These are phyloP conservation scores for Aegilops longissima DNA, from an alignment of 176 grass and related monocot genomes.

Conservation along the genomic window DNA sequence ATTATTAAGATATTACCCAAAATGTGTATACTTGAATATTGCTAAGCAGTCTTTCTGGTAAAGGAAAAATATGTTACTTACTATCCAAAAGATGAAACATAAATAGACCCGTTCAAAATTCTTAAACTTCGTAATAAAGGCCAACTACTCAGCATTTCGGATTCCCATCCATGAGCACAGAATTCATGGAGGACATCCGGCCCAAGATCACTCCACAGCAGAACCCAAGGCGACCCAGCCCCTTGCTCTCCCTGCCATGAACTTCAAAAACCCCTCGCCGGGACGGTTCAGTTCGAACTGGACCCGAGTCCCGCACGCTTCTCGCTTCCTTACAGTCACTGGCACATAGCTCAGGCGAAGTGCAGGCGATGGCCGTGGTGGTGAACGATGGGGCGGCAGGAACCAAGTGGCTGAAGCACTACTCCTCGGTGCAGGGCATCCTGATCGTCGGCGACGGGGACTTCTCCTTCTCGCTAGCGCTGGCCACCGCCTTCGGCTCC, in stretches of 20 bases:
- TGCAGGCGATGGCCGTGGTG: neutral
- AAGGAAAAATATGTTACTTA: too few species aligned
- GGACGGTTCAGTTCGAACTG: neutral
- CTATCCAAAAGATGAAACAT: too few species aligned
- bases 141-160: neutral
- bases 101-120: neutral
- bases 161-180: neutral
- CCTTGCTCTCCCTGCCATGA: neutral
- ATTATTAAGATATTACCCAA: too few species aligned
- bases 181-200: neutral
- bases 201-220: neutral
- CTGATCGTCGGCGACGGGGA: slow-evolving; percentile 56
- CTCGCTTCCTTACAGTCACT: neutral
- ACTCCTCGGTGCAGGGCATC: slow-evolving; percentile 48
- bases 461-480: slow-evolving; percentile 63
- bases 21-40: too few species aligned
- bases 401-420: slow-evolving; percentile 9
- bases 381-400: neutral
- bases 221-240: slow-evolving; percentile 1
- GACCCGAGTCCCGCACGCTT: neutral
- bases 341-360: too few species aligned
- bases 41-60: too few species aligned
- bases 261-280: neutral
- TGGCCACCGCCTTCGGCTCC: slow-evolving; percentile 58
- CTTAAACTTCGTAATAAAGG: neutral